These are phyloP conservation scores for Tolypocladium endophyticum DNA, from an alignment of 2,329 filamentous ascomycete genomes.

Conservation along the genomic window DNA sequence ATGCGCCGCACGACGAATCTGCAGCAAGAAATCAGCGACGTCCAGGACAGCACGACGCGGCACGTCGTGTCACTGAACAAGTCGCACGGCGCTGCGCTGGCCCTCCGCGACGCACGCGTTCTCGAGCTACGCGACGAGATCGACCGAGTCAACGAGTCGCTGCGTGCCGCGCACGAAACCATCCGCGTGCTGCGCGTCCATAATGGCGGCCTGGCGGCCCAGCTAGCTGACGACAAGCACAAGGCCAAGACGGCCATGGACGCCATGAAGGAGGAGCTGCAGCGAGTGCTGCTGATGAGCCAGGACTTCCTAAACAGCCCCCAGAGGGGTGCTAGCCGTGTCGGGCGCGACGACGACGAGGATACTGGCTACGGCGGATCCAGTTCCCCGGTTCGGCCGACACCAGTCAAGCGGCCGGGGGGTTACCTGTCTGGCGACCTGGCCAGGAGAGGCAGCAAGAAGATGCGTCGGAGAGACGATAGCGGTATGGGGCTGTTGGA, in stretches of 20 bases:
- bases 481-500: slow-evolving; percentile 45
- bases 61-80: slow-evolving; percentile 25
- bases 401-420: slow-evolving; percentile 3
- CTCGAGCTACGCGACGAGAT: slow-evolving; percentile 37
- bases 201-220: slow-evolving; percentile 26
- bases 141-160: slow-evolving; percentile 30
- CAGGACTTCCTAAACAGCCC: slow-evolving; percentile 25
- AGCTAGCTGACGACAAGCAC: slow-evolving; percentile 25
- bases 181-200: slow-evolving; percentile 35
- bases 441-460: slow-evolving; percentile 22
- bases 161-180: slow-evolving; percentile 36
- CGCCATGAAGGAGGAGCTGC: slow-evolving; percentile 40
- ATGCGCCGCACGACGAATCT: slow-evolving; percentile 27
- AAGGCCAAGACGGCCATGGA: slow-evolving; percentile 35
- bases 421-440: slow-evolving; percentile 15
- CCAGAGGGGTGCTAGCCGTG: background rate
- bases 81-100: slow-evolving; percentile 35
- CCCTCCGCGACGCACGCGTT: slow-evolving; percentile 39
- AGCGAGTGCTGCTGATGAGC: slow-evolving; percentile 35
- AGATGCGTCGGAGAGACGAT: slow-evolving; percentile 36
- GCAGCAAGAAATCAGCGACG: slow-evolving; percentile 24
- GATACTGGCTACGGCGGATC: background rate
- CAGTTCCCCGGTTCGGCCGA: background rate
- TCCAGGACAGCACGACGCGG: slow-evolving; percentile 21
- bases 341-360: background rate